Evolutionary conservation across 116 monocot genomes (phyloP), one percentile per base, ranked within the genome.

Genomic region (Posidonia oceanica): DNA sequence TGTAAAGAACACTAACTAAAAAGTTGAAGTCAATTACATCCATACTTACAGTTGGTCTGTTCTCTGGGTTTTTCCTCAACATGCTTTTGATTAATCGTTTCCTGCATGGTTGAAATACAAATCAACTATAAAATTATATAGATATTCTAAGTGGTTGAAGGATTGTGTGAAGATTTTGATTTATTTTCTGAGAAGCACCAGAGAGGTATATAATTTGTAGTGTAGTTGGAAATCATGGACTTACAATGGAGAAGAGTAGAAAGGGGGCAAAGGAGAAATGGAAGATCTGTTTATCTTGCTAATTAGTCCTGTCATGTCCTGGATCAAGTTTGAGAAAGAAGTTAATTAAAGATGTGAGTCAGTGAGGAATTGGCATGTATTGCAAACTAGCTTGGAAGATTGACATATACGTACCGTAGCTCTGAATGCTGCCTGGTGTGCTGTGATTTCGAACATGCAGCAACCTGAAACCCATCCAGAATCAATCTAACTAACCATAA

Each of bases 251-350:
- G 86, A 77, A 42, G 94, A 94, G 69, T 84, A 94, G 65, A 76
- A 74, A 15, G 84, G 69, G 5, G 94, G 94, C 60, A 94, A 76
- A 20, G 91, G 91, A 22, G 94, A 83, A 69, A 88, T 84, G 14
- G 75, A 83, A 1, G 82, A 94, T 81, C 88, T 80, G 72, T 91
- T 94, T 67, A 91, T 88, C 86, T 94, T 94, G 79, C 84, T 91
- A 56, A 94, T 72, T 66, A 94, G 69, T 20, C 86, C 87, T 63
- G 83, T 71, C 77, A 91, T 91, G 75, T 91, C 91, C 94, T 93
- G 72, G 53, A 61, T 36, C 4, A 70, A 55, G 29, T 52, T 69
- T 51, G 39, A 14, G 15, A 73, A 54, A 58, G 6, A 16, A 40
- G 56, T 39, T 42, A 61, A 20, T 57, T 20, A 58, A 21, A 58